phyloP scores from a whole-genome alignment of 192 early-diverging fungal genomes.

The Coemansia sp. region DNA sequence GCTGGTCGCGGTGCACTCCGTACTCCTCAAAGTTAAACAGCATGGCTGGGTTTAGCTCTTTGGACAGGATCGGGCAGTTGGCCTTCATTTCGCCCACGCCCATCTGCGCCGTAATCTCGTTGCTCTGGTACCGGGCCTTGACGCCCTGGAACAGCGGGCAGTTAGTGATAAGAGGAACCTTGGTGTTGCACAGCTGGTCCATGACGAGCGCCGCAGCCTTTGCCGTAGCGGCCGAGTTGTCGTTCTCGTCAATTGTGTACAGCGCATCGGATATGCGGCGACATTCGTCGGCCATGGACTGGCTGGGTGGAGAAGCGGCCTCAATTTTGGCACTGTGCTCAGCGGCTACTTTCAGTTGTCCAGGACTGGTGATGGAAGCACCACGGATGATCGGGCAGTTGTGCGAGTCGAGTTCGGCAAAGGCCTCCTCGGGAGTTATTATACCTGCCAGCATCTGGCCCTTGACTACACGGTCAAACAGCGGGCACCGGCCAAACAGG shows the following conservation, averaged over 20 bases:
- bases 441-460: slow-evolving; percentile 36
- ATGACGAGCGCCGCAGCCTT: slow-evolving; percentile 20
- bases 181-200: slow-evolving; percentile 32
- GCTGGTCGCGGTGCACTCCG: slow-evolving; percentile 28
- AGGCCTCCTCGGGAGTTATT: slow-evolving; percentile 44
- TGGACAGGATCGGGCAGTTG: slow-evolving; percentile 52
- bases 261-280: slow-evolving; percentile 45
- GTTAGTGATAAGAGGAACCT: slow-evolving; percentile 46
- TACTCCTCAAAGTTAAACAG: slow-evolving; percentile 53
- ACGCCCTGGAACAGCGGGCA: slow-evolving; percentile 47
- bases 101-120: slow-evolving; percentile 25
- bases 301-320: slow-evolving; percentile 19
- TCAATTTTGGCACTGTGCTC: slow-evolving; percentile 13
- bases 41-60: slow-evolving; percentile 53
- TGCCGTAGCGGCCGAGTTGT: background rate
- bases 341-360: slow-evolving; percentile 34
- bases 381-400: slow-evolving; percentile 53
- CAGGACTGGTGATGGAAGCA: slow-evolving; percentile 38
- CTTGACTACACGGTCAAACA: slow-evolving; percentile 42
- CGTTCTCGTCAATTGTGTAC: slow-evolving; percentile 26
- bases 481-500: slow-evolving; percentile 40
- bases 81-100: slow-evolving; percentile 47
- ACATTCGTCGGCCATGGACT: slow-evolving; percentile 52
- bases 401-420: slow-evolving; percentile 46
- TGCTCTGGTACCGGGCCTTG: slow-evolving; percentile 34